These are phyloP conservation scores for Nakazawaea wickerhamii DNA, from an alignment of 805 yeast species.

Conservation along the genomic window DNA sequence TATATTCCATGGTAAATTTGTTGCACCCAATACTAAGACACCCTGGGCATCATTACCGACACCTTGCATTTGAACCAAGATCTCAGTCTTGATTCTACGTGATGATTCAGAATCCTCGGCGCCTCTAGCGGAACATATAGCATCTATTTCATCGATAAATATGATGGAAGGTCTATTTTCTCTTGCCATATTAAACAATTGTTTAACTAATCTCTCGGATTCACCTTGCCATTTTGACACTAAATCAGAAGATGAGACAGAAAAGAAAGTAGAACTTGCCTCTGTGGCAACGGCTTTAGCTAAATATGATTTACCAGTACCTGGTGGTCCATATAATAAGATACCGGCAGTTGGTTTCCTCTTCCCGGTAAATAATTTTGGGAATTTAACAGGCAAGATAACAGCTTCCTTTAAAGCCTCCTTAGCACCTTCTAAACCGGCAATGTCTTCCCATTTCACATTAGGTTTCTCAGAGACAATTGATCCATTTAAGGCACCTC, in stretches of 20 bases:
- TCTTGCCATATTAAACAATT: conserved; percentile 91
- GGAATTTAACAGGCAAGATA: conserved; percentile 91
- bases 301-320: conserved; percentile 94
- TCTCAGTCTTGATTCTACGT: conserved; percentile 91
- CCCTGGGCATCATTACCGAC: conserved; percentile 94
- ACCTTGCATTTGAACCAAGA: conserved; percentile 97
- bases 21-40: conserved; percentile 92
- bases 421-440: conserved; percentile 92
- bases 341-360: conserved; percentile 92
- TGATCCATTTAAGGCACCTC: conserved; percentile 90
- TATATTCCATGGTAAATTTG: conserved; percentile 98
- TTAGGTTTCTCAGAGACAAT: conserved; percentile 89
- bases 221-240: conserved; percentile 99
- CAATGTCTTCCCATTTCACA: conserved; percentile 91
- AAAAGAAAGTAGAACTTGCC: conserved; percentile 93
- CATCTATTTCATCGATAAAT: conserved; percentile 97
- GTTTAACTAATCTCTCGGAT: conserved; percentile 92
- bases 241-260: conserved; percentile 92
- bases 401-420: conserved; percentile 97
- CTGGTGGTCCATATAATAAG: conserved; percentile 87
- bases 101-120: conserved; percentile 97
- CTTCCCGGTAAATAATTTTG: conserved; percentile 91
- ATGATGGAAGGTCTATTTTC: conserved; percentile 94
- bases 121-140: conserved; percentile 95
- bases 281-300: conserved; percentile 99